phyloP scores from a whole-genome alignment of 1,284 basidiomycete genomes.

The Blastosporella zonata region DNA sequence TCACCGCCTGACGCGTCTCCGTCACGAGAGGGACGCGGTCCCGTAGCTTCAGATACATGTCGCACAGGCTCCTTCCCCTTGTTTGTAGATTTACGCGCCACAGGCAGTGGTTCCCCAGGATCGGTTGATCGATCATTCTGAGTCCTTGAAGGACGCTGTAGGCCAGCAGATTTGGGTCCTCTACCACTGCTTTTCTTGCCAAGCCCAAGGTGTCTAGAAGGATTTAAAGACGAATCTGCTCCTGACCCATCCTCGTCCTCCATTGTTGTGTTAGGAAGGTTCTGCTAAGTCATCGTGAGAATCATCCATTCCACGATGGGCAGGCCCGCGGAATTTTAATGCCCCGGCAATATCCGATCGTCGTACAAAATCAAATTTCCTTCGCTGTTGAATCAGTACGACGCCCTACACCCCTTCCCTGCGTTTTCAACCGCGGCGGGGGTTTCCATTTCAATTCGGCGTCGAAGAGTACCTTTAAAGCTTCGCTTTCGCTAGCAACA shows the following conservation, averaged over 20 bases:
- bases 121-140: conserved; percentile 12
- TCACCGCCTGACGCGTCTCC: background rate
- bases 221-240: background rate
- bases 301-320: background rate
- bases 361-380: conserved; percentile 4
- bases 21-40: background rate
- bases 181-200: conserved; percentile 3
- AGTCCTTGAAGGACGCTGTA: background rate
- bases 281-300: background rate
- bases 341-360: conserved; percentile 13
- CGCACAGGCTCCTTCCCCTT: background rate
- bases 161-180: background rate
- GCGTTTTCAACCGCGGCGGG: conserved; percentile 18
- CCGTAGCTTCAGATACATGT: conserved; percentile 1
- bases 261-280: conserved; percentile 2
- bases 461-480: conserved; percentile 22
- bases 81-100: conserved; percentile 15
- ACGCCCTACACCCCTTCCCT: conserved; percentile 20
- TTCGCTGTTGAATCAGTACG: conserved; percentile 6
- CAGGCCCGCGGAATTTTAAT: background rate
- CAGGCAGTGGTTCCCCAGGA: conserved; percentile 2
- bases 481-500: conserved; percentile 32
- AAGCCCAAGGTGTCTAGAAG: background rate
- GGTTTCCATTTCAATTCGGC: conserved; percentile 11
- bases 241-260: background rate